Percentiles rank a stretch among this genome's conserved stretches.
phyloP scores from a whole-genome alignment of 2,329 filamentous ascomycete species.

The Aspergillus glaucus region DNA sequence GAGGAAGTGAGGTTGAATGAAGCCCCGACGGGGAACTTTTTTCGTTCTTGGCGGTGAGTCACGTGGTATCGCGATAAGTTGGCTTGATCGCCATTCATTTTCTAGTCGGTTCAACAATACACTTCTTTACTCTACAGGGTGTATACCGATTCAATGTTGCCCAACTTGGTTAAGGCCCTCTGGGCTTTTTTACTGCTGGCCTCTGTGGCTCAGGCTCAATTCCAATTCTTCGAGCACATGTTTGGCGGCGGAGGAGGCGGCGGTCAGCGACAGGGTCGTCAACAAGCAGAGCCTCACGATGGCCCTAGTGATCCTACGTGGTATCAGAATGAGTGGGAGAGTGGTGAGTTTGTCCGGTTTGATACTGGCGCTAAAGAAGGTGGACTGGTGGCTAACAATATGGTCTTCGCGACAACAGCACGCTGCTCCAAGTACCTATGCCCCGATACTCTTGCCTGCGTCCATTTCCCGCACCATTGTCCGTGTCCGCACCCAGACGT shows the following conservation, averaged over 20 bases:
- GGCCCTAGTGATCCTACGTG: slow-evolving; percentile 75
- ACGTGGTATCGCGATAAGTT: slow-evolving; percentile 23
- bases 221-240: slow-evolving; percentile 98
- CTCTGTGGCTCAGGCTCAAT: slow-evolving; percentile 64
- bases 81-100: slow-evolving; percentile 19
- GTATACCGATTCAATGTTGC: slow-evolving; percentile 18
- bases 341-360: neutral
- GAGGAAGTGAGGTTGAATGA: neutral
- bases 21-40: slow-evolving; percentile 12
- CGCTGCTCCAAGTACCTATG: slow-evolving; percentile 90
- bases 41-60: slow-evolving; percentile 14
- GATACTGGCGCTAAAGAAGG: too few relatives aligned
- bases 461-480: slow-evolving; percentile 94
- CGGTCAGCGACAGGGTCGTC: slow-evolving; percentile 41
- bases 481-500: slow-evolving; percentile 75
- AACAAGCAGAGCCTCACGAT: slow-evolving; percentile 60
- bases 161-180: slow-evolving; percentile 20
- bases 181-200: slow-evolving; percentile 53
- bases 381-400: slow-evolving; percentile 11
- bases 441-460: slow-evolving; percentile 87
- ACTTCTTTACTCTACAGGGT: neutral
- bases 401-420: slow-evolving; percentile 43
- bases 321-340: slow-evolving; percentile 66
- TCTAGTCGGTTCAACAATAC: neutral
- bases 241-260: slow-evolving; percentile 57